Evolutionary conservation across 306 rosid species (phyloP).

Genomic region (Corylus americana): DNA sequence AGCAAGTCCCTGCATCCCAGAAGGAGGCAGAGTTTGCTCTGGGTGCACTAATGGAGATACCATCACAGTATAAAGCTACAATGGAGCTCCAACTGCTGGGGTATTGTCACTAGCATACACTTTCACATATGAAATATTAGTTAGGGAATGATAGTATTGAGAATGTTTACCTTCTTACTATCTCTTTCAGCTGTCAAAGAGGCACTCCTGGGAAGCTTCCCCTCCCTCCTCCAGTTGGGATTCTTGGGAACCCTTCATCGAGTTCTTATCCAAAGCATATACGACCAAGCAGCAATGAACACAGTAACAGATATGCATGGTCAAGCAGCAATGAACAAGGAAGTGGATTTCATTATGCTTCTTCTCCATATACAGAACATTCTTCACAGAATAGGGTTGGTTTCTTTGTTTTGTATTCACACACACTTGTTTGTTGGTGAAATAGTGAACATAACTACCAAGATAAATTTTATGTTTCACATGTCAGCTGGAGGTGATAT

Average conservation of each 20-base stretch:
- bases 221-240: conserved; percentile 13
- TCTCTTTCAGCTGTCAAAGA: not conserved
- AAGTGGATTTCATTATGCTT: not conserved
- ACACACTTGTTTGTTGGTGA: not conserved
- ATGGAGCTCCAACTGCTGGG: conserved; percentile 13
- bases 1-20: not conserved
- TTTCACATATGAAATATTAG: not conserved
- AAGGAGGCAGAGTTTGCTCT: conserved; percentile 19
- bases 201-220: conserved; percentile 1
- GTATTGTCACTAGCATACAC: conserved; percentile 2
- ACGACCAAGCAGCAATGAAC: not conserved
- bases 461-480: too few species aligned
- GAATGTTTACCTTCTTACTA: not conserved
- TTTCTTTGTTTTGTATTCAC: not conserved
- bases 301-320: not conserved
- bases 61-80: conserved; percentile 20
- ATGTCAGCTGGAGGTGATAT: not conserved
- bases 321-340: not conserved
- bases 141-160: not conserved
- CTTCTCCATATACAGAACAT: not conserved
- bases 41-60: conserved; percentile 22
- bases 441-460: too few species aligned
- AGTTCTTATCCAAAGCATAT: not conserved
- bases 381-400: conserved; percentile 1
- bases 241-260: not conserved